A percentile compares a stretch with the other conserved stretches of the same genome.
These are phyloP conservation scores for Seiridium cupressi DNA, from an alignment of 2,329 filamentous ascomycete genomes.

Conservation along the genomic window DNA sequence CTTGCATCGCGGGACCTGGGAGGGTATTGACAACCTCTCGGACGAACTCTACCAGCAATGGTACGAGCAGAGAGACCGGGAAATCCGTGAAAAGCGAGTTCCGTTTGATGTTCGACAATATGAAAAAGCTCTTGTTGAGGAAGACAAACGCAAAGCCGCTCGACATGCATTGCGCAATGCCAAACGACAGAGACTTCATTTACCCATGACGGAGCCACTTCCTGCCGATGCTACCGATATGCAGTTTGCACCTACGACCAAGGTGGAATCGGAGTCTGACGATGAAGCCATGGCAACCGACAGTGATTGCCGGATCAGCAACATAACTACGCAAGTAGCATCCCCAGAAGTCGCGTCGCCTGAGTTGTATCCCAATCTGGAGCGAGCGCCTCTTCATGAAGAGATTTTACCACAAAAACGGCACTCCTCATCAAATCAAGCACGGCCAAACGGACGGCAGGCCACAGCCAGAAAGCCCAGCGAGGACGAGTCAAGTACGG, in stretches of 20 bases:
- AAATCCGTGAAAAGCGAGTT: conserved; percentile 27
- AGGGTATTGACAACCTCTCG: conserved; percentile 43
- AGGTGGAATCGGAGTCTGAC: conserved; percentile 13
- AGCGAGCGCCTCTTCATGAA: too few species aligned
- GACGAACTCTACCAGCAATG: conserved; percentile 38
- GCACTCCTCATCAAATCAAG: background rate
- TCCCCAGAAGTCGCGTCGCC: too few species aligned
- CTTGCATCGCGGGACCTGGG: conserved; percentile 56
- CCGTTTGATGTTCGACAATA: conserved; percentile 38
- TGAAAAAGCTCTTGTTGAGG: conserved; percentile 28
- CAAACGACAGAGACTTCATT: conserved; percentile 37
- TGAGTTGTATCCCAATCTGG: too few species aligned
- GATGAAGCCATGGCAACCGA: conserved; percentile 26
- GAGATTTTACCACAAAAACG: background rate
- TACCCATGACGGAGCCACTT: conserved; percentile 22
- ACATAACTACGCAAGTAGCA: too few species aligned
- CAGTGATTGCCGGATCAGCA: background rate
- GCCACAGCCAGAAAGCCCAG: conserved; percentile 31
- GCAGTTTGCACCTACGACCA: conserved; percentile 6
- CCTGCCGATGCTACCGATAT: conserved; percentile 12
- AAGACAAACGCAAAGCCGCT: conserved; percentile 25
- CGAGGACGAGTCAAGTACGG: background rate
- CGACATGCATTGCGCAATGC: conserved; percentile 43
- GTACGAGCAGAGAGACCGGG: conserved; percentile 37
- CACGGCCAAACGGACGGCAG: conserved; percentile 25